Conservation (phyloP, 352 stramenopile genomes). For the Phytophthora pini region DNA sequence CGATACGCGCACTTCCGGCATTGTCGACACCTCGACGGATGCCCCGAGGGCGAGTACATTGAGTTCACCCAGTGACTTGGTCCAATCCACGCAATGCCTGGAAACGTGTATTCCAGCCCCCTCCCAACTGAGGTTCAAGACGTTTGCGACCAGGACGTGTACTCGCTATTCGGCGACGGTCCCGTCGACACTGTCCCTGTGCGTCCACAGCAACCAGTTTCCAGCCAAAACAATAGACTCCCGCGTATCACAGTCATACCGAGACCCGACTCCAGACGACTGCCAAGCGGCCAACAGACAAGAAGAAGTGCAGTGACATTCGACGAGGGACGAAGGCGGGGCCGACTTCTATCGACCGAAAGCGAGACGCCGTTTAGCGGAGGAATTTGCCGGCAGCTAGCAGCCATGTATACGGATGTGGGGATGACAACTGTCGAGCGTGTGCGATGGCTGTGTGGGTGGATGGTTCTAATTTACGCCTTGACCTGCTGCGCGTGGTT, state of each 20-base stretch:
- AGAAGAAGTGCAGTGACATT: constrained; percentile 1
- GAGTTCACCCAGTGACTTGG: not conserved
- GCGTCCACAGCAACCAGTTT: constrained; percentile 4
- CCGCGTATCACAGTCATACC: constrained; percentile 11
- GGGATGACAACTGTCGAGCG: constrained; percentile 45
- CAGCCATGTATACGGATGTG: constrained; percentile 43
- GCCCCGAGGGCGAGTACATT: not conserved
- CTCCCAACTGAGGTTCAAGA: not conserved
- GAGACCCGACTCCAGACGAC: constrained; percentile 14
- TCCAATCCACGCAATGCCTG: not conserved
- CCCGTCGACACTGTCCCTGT: constrained; percentile 7
- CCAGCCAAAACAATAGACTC: constrained; percentile 4
- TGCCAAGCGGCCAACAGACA: not conserved
- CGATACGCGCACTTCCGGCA: constrained; percentile 5
- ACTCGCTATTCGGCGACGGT: constrained; percentile 11
- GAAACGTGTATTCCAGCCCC: not conserved
- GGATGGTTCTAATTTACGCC: constrained; percentile 44
- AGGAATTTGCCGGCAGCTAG: constrained; percentile 26
- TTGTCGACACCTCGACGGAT: constrained; percentile 31
- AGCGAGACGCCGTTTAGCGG: constrained; percentile 22
- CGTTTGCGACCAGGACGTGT: constrained; percentile 20
- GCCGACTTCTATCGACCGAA: constrained; percentile 12
- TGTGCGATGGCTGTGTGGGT: constrained; percentile 44
- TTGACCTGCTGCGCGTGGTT: constrained; percentile 43
- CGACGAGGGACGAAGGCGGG: constrained; percentile 1